Base-by-base conservation (phyloP, 805 yeast genomes). In the Komagataella pastoris region DNA sequence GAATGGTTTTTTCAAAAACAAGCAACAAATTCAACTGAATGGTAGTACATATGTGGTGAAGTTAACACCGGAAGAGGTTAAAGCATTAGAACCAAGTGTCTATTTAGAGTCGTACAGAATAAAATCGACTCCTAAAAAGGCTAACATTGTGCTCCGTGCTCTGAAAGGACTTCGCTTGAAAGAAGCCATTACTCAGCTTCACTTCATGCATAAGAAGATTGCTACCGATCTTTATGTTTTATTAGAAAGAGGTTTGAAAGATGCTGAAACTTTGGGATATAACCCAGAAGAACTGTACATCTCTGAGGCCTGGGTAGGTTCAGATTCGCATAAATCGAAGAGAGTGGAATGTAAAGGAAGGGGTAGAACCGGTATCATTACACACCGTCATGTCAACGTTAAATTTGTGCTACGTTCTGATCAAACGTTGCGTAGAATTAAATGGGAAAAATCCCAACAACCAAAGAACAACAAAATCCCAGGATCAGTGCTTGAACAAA, bases 141-240 rank as follows among this genome's bases (percentile, higher is more conserved):
- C 93, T 47, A 88, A 88, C 8, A 72, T 81, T 45, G 85, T 88
- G 49, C 73, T 87, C 57, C 76, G 97, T 57, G 79, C 89, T 61
- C 76, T 90, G 53, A 77, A 87, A 53, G 83, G 83, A 40, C 69
- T 85, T 67, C 76, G 80, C 51, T 80, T 87, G 43, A 78, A 81
- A 58, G 79, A 77, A 47, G 98, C 97, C 50, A 85, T 91, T 58
- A 88, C 91, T 46, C 97, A 90, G 69, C 82, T 90, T 59, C 97
- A 91, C 66, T 91, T 91, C 72, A 80, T 81, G 64, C 76, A 81
- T 49, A 88, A 88, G 69, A 80, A 83, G 59, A 77, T 89, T 66
- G 79, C 95, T 36, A 75, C 83, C 52, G 96, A 89, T 56, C 75
- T 89, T 52, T 90, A 82, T 50, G 85, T 80, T 55, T 69, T 90